A percentile compares a stretch with the other conserved stretches of the same genome.
Conservation (phyloP, 2,329 filamentous ascomycete genomes). For the Botrytis paeoniae region DNA sequence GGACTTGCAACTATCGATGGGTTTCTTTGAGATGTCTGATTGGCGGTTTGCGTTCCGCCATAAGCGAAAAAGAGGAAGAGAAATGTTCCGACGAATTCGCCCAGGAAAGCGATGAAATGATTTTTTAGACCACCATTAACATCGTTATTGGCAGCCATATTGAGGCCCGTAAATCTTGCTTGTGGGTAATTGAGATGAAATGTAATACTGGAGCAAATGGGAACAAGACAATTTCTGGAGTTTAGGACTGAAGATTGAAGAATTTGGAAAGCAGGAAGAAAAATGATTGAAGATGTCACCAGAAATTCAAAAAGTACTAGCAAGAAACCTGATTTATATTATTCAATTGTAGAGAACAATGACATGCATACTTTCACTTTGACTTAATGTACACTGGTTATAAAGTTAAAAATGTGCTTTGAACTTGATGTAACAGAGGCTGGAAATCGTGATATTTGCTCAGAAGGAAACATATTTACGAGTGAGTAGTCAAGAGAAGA, state of each 20-base stretch:
- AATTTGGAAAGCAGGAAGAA: neutral
- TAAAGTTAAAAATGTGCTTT: neutral
- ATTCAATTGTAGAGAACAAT: neutral
- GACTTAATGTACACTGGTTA: neutral
- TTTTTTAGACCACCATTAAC: neutral
- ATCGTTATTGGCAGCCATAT: neutral
- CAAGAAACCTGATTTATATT: slow-evolving; percentile 5
- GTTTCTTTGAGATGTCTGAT: neutral
- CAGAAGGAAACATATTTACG: neutral
- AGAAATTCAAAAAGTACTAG: neutral
- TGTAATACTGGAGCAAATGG: neutral
- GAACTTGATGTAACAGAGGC: neutral
- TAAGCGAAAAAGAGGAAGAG: slow-evolving; percentile 11
- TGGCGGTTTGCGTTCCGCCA: slow-evolving; percentile 29
- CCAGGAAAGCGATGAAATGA: neutral
- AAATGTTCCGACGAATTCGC: slow-evolving; percentile 3
- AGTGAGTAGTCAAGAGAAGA: neutral
- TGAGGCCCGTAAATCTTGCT: neutral
- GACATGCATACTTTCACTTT: neutral
- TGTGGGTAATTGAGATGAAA: neutral
- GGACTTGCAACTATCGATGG: slow-evolving; percentile 28
- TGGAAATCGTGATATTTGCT: neutral
- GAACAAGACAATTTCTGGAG: neutral
- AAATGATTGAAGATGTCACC: neutral
- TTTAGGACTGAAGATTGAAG: neutral